Evolutionary conservation across 768 basidiomycete genomes (phyloP).

Genomic region (Butyriboletus loyo): DNA sequence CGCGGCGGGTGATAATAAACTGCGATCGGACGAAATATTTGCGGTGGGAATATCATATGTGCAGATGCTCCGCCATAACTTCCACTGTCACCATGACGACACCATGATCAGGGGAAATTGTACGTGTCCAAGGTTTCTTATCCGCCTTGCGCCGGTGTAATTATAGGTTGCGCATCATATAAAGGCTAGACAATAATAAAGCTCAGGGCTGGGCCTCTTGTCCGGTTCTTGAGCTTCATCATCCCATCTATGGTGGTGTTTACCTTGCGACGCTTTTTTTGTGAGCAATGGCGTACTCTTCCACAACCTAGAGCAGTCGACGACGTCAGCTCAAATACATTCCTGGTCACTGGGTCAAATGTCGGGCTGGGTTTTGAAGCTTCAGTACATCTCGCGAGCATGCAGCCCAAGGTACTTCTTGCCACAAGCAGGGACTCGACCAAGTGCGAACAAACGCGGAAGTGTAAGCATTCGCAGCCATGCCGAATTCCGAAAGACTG

Average conservation of each 20-base stretch:
- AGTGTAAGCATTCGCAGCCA: constrained; percentile 11
- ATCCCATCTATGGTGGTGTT: constrained; percentile 12
- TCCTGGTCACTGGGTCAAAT: constrained; percentile 53
- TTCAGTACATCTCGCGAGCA: constrained; percentile 29
- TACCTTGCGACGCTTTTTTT: constrained; percentile 12
- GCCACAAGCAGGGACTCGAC: constrained; percentile 32
- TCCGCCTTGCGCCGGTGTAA: too few species aligned
- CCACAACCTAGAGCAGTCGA: constrained; percentile 14
- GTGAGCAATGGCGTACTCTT: constrained; percentile 23
- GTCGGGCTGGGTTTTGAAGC: constrained; percentile 35
- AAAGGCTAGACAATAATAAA: too few species aligned
- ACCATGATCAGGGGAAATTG: too few species aligned
- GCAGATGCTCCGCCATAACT: too few species aligned
- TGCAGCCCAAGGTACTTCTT: constrained; percentile 32
- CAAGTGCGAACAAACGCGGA: constrained; percentile 24
- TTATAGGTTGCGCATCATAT: too few species aligned
- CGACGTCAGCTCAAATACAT: constrained; percentile 44
- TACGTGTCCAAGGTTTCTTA: too few species aligned
- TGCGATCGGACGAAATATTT: too few species aligned
- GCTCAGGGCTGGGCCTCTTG: too few species aligned
- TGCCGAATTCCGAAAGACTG: not conserved
- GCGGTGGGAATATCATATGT: too few species aligned
- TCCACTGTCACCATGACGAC: too few species aligned
- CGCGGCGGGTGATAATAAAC: too few species aligned
- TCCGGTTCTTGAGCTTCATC: too few species aligned